Evolutionary conservation across 2,329 filamentous ascomycete species (phyloP), one percentile per base, ranked within the genome.

Genomic region (Periglandula ipomoeae): DNA sequence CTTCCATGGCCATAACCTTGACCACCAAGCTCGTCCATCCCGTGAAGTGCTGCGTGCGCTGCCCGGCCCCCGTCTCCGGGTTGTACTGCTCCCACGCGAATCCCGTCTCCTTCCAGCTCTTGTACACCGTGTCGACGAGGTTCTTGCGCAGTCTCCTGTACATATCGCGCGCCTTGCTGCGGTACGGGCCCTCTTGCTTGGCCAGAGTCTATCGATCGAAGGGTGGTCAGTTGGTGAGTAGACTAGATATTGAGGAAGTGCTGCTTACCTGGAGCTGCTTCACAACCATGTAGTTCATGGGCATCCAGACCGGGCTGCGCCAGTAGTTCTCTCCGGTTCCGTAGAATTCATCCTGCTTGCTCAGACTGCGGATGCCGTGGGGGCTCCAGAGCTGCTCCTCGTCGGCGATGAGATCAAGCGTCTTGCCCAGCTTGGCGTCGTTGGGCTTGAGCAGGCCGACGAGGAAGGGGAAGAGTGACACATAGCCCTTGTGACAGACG

Each of bases 41-140:
- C 0, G 93, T 96, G 65, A 98, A 98, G 67, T 97, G 91, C 73
- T 96, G 89, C 5, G 90, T 97, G 38, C 93, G 78, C 73, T 97
- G 91, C n/a, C 93, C 93, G 47, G 79, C 79, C 41, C 93, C 93
- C 3, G 88, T 95, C 59, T 95, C 89, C 0, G 90, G 89, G 64
- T 95, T 88, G 67, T 97, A 98, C 70, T 98, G 93, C 69, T 98
- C 93, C 91, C 91, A 98, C 0, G 91, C 93, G 64, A 97, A 97
- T 17, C 91, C 91, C 0, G 93, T 97, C 61, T 87, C 81, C 62
- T 84, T 74, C 91, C 91, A 98, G 64, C 83, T 84, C 50, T 83
- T 78, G 71, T 85, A 96, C 13, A 97, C 86, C 2, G 90, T 97
- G 46, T 89, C 78, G 41, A 97, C 86, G 11, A 98, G 70, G 62